phyloP scores from a whole-genome alignment of 345 rosid genomes.

The Bruguiera parviflora region DNA sequence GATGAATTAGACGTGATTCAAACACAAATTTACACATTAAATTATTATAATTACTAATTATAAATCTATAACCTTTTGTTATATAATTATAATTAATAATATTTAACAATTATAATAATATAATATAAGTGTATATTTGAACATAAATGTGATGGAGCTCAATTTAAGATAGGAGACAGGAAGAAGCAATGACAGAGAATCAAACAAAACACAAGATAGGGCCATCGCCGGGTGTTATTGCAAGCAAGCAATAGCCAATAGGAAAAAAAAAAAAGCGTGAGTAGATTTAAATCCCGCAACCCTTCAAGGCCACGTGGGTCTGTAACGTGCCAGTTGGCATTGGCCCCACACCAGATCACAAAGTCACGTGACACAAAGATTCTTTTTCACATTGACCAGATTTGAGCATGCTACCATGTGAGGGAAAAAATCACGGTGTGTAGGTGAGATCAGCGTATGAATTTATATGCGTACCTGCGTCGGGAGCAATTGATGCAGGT shows the following conservation, averaged over 20 bases:
- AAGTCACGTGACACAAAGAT: conserved; percentile 55
- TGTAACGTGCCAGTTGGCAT: conserved; percentile 24
- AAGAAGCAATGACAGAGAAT: conserved; percentile 9
- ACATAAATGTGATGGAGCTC: background rate
- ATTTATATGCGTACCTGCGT: conserved; percentile 43
- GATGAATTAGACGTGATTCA: no score
- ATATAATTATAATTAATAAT: no score
- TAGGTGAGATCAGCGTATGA: background rate
- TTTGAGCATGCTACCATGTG: conserved; percentile 26
- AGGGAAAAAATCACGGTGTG: background rate
- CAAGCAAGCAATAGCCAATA: background rate
- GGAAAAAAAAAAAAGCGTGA: background rate
- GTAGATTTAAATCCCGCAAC: background rate
- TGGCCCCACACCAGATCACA: conserved; percentile 19
- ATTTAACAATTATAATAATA: no score
- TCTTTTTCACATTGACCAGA: conserved; percentile 33
- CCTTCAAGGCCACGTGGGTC: conserved; percentile 21
- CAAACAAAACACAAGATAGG: background rate
- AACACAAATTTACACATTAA: no score
- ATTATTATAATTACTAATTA: no score
- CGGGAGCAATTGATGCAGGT: conserved; percentile 44
- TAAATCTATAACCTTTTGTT: no score
- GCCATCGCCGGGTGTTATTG: background rate
- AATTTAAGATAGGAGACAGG: background rate
- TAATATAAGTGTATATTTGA: no score